These are phyloP conservation scores for Ustulina deusta DNA, from an alignment of 2,329 filamentous ascomycete genomes.

Conservation along the genomic window DNA sequence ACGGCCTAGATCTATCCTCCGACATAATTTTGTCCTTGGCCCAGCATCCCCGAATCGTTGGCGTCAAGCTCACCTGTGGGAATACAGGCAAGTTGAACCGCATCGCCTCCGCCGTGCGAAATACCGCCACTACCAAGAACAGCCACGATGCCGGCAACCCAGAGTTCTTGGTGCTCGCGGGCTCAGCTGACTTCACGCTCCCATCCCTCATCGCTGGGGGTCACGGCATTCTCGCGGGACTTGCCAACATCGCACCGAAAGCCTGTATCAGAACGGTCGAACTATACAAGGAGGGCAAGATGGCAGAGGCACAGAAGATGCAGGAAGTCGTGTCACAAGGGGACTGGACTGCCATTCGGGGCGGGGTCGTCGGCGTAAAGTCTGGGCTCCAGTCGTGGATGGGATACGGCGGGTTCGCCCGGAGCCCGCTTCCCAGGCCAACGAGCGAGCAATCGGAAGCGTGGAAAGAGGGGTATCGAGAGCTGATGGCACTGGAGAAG, in stretches of 20 bases:
- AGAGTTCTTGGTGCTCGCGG: conserved; percentile 76
- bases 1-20: conserved; percentile 73
- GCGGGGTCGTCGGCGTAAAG: conserved; percentile 79
- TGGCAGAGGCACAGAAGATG: conserved; percentile 70
- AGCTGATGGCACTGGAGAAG: conserved; percentile 65
- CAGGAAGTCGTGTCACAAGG: conserved; percentile 75
- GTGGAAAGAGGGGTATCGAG: conserved; percentile 69
- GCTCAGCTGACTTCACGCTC: conserved; percentile 78
- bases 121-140: conserved; percentile 31
- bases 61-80: conserved; percentile 77
- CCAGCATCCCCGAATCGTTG: conserved; percentile 73
- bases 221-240: conserved; percentile 77
- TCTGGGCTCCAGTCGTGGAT: conserved; percentile 73
- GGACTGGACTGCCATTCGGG: conserved; percentile 79
- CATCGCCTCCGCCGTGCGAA: conserved; percentile 69
- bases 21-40: conserved; percentile 71
- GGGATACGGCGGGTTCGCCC: conserved; percentile 72
- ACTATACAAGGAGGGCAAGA: conserved; percentile 68
- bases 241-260: conserved; percentile 78
- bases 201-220: conserved; percentile 76
- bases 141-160: conserved; percentile 43
- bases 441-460: conserved; percentile 60
- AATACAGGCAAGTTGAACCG: conserved; percentile 78
- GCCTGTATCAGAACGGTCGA: conserved; percentile 72
- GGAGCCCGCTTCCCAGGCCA: conserved; percentile 64